Conservation (phyloP, 805 yeast species). For the Dipodascus geniculatus region DNA sequence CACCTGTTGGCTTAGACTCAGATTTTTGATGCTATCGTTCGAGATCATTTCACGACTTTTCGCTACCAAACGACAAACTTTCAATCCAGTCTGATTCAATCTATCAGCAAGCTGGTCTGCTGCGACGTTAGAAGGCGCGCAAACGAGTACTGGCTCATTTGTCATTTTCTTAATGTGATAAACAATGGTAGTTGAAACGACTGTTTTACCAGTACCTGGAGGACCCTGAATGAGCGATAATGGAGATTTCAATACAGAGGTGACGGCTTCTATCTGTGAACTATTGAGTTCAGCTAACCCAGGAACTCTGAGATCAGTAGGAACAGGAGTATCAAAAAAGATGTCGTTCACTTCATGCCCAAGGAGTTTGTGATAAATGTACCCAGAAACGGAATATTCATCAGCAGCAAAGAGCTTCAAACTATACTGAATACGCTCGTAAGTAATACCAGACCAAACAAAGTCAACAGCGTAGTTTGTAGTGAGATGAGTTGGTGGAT, state of each 20-base stretch:
- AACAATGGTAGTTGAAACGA: conserved; percentile 80
- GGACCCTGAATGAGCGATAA: conserved; percentile 86
- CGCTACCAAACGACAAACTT: conserved; percentile 69
- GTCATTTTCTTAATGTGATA: conserved; percentile 58
- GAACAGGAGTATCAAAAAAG: conserved; percentile 34
- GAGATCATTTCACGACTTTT: conserved; percentile 54
- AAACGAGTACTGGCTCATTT: conserved; percentile 60
- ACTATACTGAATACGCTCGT: conserved; percentile 75
- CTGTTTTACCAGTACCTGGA: conserved; percentile 94
- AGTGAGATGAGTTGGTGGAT: conserved; percentile 41
- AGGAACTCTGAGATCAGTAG: conserved; percentile 49
- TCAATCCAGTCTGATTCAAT: conserved; percentile 55
- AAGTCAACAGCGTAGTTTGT: conserved; percentile 73
- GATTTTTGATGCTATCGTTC: conserved; percentile 46
- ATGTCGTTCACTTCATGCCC: conserved; percentile 67
- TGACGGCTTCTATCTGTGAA: conserved; percentile 73
- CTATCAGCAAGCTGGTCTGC: conserved; percentile 82
- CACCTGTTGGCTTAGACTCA: conserved; percentile 47
- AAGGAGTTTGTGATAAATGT: conserved; percentile 61
- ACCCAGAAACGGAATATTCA: conserved; percentile 57
- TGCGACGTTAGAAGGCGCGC: conserved; percentile 94
- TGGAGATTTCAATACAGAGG: conserved; percentile 55
- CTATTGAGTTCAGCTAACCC: conserved; percentile 59
- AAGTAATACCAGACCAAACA: conserved; percentile 81
- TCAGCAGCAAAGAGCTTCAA: conserved; percentile 59